Evolutionary conservation across 148 eudicot genomes (phyloP), one percentile per base, ranked within the genome.

Genomic region (Pouteria glomerata): DNA sequence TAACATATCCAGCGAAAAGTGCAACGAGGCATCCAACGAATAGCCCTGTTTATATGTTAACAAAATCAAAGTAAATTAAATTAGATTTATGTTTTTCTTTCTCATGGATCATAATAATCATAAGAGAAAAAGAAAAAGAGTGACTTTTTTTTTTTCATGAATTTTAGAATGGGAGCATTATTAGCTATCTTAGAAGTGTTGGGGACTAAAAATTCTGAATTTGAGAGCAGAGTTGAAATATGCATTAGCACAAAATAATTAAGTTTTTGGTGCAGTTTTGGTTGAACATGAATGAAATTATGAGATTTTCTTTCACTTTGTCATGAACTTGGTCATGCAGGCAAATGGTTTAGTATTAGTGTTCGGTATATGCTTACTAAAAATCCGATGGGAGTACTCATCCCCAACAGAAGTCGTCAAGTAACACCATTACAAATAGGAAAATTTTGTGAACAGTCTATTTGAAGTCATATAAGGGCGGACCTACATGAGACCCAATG

Each of bases 1-100:
- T 85, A 6, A 76, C 84, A 79, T 91, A 95, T 44, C 98, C 98
- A n/a, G 83, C 79, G 4, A 91, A 83, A 27, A 95, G 84, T 21
- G 98, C 97, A 45, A 91, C 51, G 63, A 91, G 84, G 77, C 97
- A 85, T n/a, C 98, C 98, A 13, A 92, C 80, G 75, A 91, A 89
- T 18, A 91, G 73, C 50, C 97, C 98, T 95, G 82, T n/a, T 11
- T 23, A 29, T 47, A 34, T 14, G n/a, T n/a, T n/a, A n/a, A n/a
- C n/a, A n/a, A n/a, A n/a, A n/a, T n/a, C n/a, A n/a, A n/a, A n/a
- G n/a, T n/a, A n/a, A n/a, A n/a, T n/a, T n/a, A n/a, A n/a, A n/a
- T n/a, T n/a, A n/a, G n/a, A n/a, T n/a, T n/a, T n/a, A n/a, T n/a
- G n/a, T n/a, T n/a, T n/a, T n/a, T n/a, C n/a, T n/a, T n/a, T n/a